Percentiles rank a stretch among this genome's conserved stretches.
Conservation (phyloP, 768 basidiomycete genomes). For the Kwoniella dendrophila region DNA sequence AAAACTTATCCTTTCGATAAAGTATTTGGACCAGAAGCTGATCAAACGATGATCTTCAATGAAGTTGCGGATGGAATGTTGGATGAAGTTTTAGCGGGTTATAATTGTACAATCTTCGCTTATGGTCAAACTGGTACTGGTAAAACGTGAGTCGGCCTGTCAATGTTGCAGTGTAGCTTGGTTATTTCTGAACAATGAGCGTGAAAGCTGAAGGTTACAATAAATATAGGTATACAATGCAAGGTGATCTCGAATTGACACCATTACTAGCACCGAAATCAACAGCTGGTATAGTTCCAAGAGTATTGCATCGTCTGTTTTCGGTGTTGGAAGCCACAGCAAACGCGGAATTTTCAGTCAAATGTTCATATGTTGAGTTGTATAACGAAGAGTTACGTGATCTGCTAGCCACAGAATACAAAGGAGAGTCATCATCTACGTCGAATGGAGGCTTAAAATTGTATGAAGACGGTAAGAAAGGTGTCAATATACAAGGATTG, state of each 20-base stretch:
- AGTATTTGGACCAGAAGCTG: constrained; percentile 95
- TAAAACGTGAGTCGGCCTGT: constrained; percentile 75
- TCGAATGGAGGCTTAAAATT: constrained; percentile 69
- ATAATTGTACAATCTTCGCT: constrained; percentile 96
- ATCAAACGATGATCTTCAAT: constrained; percentile 89
- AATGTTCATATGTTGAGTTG: constrained; percentile 88
- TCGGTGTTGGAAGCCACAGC: constrained; percentile 73
- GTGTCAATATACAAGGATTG: constrained; percentile 90
- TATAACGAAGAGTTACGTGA: constrained; percentile 99
- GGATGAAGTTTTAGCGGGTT: constrained; percentile 89
- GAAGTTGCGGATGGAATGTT: constrained; percentile 92
- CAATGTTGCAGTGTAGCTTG: not conserved
- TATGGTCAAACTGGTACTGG: constrained; percentile 99
- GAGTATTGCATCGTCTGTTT: constrained; percentile 87
- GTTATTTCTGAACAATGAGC: not conserved
- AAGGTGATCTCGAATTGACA: constrained; percentile 73
- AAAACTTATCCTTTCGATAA: constrained; percentile 88
- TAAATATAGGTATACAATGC: constrained; percentile 79
- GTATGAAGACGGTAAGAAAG: constrained; percentile 84
- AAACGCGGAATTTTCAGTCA: constrained; percentile 82
- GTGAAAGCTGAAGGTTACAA: not conserved
- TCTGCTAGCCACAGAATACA: constrained; percentile 76
- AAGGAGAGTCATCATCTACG: constrained; percentile 16
- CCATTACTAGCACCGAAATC: constrained; percentile 72
- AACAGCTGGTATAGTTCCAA: constrained; percentile 93